phyloP scores from a whole-genome alignment of 768 basidiomycete species.

The Panaeolus papilionaceus region DNA sequence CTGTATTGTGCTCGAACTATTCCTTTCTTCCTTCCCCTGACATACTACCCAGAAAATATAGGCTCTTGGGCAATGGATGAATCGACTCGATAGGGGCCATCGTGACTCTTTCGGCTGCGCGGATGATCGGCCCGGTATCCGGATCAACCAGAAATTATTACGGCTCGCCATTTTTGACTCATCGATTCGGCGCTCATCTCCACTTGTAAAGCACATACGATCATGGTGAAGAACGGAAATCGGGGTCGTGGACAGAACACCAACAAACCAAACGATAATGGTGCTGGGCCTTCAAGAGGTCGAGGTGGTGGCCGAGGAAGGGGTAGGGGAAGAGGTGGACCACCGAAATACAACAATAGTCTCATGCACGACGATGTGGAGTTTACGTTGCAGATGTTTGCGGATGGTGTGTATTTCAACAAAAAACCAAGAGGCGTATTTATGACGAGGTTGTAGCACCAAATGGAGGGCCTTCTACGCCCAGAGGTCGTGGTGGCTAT shows the following conservation, averaged over 20 bases:
- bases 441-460: slow-evolving; percentile 16
- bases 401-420: slow-evolving; percentile 30
- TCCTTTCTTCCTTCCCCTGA: too few relatives aligned
- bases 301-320: slow-evolving; percentile 21
- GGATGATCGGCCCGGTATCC: not conserved
- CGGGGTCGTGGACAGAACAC: slow-evolving; percentile 17
- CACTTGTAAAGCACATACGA: not conserved
- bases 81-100: not conserved
- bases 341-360: slow-evolving; percentile 23
- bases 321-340: slow-evolving; percentile 22
- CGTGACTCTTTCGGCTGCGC: not conserved
- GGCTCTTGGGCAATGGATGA: not conserved
- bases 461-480: slow-evolving; percentile 16
- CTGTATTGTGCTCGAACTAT: too few relatives aligned
- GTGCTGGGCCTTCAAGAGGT: slow-evolving; percentile 11
- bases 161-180: slow-evolving; percentile 2
- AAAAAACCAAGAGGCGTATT: slow-evolving; percentile 22
- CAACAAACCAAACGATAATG: slow-evolving; percentile 6
- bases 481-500: slow-evolving; percentile 25
- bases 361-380: slow-evolving; percentile 31
- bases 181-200: slow-evolving; percentile 6
- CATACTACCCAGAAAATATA: too few relatives aligned
- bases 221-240: slow-evolving; percentile 23
- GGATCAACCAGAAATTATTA: slow-evolving; percentile 12
- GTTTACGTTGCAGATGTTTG: slow-evolving; percentile 31